Evolutionary conservation across 768 basidiomycete species (phyloP).

Genomic region (Naganishia vishniacii): DNA sequence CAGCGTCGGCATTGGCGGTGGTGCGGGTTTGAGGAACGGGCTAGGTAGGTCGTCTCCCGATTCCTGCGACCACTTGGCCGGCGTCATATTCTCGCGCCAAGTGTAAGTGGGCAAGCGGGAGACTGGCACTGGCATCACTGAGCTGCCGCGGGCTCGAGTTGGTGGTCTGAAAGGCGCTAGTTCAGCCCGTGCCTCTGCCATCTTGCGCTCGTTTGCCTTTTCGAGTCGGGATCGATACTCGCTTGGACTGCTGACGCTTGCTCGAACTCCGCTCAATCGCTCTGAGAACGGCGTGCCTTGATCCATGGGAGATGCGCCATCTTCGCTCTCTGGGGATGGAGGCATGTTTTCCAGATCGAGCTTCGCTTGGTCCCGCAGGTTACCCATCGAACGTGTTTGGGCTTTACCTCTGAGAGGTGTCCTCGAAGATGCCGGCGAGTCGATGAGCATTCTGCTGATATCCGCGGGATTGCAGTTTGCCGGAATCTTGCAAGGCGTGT

Average conservation of each 20-base stretch:
- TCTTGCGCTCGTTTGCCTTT: constrained; percentile 7
- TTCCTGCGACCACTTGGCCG: constrained; percentile 44
- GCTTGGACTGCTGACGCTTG: constrained; percentile 40
- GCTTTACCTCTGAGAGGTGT: constrained; percentile 18
- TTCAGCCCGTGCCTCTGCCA: constrained; percentile 9
- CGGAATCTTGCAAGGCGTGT: constrained; percentile 18
- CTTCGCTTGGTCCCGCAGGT: constrained; percentile 19
- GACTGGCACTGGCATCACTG: constrained; percentile 29
- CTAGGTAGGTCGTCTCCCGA: constrained; percentile 42
- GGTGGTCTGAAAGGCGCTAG: constrained; percentile 3
- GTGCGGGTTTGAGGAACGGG: constrained; percentile 37
- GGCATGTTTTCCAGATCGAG: constrained; percentile 19
- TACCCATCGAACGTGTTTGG: constrained; percentile 24
- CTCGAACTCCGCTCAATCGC: constrained; percentile 19
- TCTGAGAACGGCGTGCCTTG: constrained; percentile 21
- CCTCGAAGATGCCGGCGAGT: constrained; percentile 2
- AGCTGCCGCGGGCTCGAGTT: constrained; percentile 6
- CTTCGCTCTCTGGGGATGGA: constrained; percentile 14
- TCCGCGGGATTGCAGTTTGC: constrained; percentile 5
- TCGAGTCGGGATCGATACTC: constrained; percentile 28
- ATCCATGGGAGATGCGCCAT: constrained; percentile 24
- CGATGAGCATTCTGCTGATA: constrained; percentile 10
- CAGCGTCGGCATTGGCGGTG: neutral
- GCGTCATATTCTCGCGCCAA: constrained; percentile 43
- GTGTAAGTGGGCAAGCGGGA: constrained; percentile 36